phyloP scores from a whole-genome alignment of 2,329 filamentous ascomycete genomes.

The Trichoderma polysporum region DNA sequence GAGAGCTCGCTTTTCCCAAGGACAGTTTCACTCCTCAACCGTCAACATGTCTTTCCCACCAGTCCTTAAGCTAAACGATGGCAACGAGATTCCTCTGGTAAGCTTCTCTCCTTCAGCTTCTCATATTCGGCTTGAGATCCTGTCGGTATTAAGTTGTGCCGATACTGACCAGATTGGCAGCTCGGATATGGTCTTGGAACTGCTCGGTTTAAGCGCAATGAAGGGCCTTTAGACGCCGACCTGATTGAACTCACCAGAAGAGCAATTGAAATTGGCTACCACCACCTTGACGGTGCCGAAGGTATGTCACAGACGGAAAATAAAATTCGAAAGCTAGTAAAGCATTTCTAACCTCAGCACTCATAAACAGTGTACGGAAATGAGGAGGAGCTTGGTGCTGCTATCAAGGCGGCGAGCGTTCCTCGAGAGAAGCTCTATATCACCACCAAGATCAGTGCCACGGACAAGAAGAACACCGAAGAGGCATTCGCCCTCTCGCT shows the following conservation, averaged over 20 bases:
- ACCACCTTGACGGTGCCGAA: conserved; percentile 74
- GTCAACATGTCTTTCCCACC: conserved; percentile 17
- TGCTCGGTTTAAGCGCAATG: conserved; percentile 54
- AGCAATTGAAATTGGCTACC: conserved; percentile 68
- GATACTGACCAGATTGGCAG: conserved; percentile 37
- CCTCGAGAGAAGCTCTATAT: conserved; percentile 69
- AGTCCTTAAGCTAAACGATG: conserved; percentile 69
- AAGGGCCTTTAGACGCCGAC: conserved; percentile 54
- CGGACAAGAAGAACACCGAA: conserved; percentile 40
- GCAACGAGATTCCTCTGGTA: conserved; percentile 69
- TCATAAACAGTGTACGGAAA: conserved; percentile 56
- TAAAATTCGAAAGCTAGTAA: not conserved
- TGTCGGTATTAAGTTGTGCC: not conserved
- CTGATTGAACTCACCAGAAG: conserved; percentile 51
- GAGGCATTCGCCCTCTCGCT: conserved; percentile 60
- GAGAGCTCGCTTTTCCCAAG: not conserved
- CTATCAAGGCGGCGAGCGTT: conserved; percentile 65
- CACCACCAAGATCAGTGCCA: conserved; percentile 56
- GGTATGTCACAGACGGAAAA: conserved; percentile 39
- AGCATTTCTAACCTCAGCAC: not conserved
- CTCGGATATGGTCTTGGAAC: conserved; percentile 73
- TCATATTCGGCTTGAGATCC: not conserved
- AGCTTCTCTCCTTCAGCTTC: conserved; percentile 22
- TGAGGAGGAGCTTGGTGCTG: conserved; percentile 68
- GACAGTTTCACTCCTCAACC: not conserved